Conservation (phyloP, 2,329 filamentous ascomycete species). For the Periconia sp. region DNA sequence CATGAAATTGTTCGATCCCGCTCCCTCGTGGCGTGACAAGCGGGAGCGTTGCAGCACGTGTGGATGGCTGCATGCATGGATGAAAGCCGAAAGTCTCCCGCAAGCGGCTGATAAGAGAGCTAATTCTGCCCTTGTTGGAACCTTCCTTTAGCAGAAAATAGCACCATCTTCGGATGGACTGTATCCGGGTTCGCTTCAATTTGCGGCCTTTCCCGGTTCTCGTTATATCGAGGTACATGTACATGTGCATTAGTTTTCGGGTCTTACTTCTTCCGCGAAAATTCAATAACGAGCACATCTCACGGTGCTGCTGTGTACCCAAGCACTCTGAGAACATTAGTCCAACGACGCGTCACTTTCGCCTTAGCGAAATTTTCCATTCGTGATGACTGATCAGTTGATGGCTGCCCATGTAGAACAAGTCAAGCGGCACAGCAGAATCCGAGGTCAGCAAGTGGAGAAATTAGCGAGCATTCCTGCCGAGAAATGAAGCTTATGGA, state of each 20-base stretch:
- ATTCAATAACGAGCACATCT: constrained; percentile 5
- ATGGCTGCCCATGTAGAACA: not conserved
- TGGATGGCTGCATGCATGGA: constrained; percentile 1
- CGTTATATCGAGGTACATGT: constrained; percentile 6
- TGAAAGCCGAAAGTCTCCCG: constrained; percentile 19
- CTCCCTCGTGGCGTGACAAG: not conserved
- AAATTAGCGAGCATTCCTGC: constrained; percentile 38
- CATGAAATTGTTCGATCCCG: constrained; percentile 7
- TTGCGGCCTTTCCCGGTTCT: constrained; percentile 13
- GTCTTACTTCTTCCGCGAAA: constrained; percentile 15
- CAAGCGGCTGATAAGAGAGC: constrained; percentile 20
- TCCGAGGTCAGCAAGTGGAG: constrained; percentile 14
- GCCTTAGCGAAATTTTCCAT: too few species aligned
- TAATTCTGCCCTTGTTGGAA: constrained; percentile 23
- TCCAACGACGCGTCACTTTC: not conserved
- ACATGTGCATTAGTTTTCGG: constrained; percentile 3
- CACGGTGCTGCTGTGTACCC: not conserved
- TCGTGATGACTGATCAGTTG: constrained; percentile 5
- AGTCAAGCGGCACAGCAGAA: constrained; percentile 1
- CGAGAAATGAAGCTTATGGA: constrained; percentile 30
- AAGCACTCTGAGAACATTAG: constrained; percentile 10
- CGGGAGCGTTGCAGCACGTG: not conserved
- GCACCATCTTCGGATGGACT: not conserved
- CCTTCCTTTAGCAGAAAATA: constrained; percentile 16
- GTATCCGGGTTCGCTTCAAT: constrained; percentile 12